Base-by-base conservation (phyloP, 2,329 filamentous ascomycete genomes). In the Botrytis squamosa region DNA sequence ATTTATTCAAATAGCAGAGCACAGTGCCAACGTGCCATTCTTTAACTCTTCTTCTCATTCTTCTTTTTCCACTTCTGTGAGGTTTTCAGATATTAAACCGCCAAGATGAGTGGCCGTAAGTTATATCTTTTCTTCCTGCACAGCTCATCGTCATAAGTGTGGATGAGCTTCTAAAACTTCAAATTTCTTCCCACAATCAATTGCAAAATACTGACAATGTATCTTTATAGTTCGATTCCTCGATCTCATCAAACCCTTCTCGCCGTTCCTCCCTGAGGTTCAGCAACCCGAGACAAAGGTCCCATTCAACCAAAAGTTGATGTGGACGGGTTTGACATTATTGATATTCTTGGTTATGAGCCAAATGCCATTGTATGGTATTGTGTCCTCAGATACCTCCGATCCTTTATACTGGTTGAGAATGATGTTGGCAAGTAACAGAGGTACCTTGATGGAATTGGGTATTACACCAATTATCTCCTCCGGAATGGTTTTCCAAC, bases 311-410 rank as follows among this genome's bases (percentile, higher is more conserved):
- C 96, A 98, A 86, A 95, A 95, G 88, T 86, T 96, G 87, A 95
- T 95, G 93, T 96, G 93, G 93, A 96, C 93, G 78, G 93, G 92
- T 83, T 90, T 95, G 84, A 98, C 96, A 78, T 90, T 99, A 80
- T 88, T 99, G 84, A 97, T 98, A 87, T 99, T 99, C 90, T 87
- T 99, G 89, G 94, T 99, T 85, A 99, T 99, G 96, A 98, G 94
- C 87, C 96, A 98, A 87, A 98, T 99, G 96, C 95, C 96, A 78
- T 87, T 96, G 76, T 99, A 99, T 86, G 96, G 96, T 86, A 99
- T 99, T 85, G 97, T 99, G 82, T 99, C 96, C 73, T 99, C 96
- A 81, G 93, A 96, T 85, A 98, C 94, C 81, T 98, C 96, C 76
- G 97, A 99, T 86, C 97, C 96, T 80, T 89, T 99, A 81, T 99